These are phyloP conservation scores for Phanerochaete carnosa DNA, from an alignment of 768 basidiomycete species.

Conservation along the genomic window DNA sequence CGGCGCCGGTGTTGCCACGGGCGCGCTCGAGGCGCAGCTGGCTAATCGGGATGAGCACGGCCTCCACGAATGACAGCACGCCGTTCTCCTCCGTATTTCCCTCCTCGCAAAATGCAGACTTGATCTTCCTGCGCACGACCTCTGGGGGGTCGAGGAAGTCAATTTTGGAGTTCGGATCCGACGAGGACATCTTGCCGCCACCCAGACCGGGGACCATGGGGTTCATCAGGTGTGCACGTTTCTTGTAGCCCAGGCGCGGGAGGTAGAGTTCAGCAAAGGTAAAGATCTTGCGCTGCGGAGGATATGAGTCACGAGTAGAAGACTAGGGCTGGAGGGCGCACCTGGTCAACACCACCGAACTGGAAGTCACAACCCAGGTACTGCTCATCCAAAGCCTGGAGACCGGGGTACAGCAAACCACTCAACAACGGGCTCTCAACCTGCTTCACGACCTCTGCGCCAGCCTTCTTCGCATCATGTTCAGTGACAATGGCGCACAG, in stretches of 20 bases:
- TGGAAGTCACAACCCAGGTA: constrained; percentile 96
- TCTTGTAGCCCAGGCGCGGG: constrained; percentile 86
- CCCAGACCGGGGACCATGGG: constrained; percentile 93
- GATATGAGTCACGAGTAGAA: background rate
- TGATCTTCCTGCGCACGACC: constrained; percentile 84
- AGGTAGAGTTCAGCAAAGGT: constrained; percentile 97
- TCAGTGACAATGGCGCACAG: constrained; percentile 90
- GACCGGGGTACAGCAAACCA: constrained; percentile 90
- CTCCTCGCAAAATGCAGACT: constrained; percentile 90
- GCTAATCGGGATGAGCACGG: constrained; percentile 87
- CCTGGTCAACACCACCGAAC: constrained; percentile 97
- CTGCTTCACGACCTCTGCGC: constrained; percentile 98
- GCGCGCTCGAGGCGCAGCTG: constrained; percentile 63
- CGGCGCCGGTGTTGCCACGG: constrained; percentile 41
- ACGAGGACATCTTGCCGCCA: constrained; percentile 98
- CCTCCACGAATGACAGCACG: constrained; percentile 76
- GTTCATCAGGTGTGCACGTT: constrained; percentile 98
- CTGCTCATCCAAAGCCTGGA: constrained; percentile 97
- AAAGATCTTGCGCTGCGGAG: constrained; percentile 90
- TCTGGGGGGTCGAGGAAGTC: constrained; percentile 92
- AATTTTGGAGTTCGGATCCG: constrained; percentile 96
- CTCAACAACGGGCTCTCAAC: constrained; percentile 89
- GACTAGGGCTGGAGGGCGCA: constrained; percentile 29
- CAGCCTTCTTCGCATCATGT: constrained; percentile 97
- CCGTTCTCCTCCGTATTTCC: constrained; percentile 89